phyloP scores from a whole-genome alignment of 2,329 filamentous ascomycete genomes.

The Monilinia laxa region DNA sequence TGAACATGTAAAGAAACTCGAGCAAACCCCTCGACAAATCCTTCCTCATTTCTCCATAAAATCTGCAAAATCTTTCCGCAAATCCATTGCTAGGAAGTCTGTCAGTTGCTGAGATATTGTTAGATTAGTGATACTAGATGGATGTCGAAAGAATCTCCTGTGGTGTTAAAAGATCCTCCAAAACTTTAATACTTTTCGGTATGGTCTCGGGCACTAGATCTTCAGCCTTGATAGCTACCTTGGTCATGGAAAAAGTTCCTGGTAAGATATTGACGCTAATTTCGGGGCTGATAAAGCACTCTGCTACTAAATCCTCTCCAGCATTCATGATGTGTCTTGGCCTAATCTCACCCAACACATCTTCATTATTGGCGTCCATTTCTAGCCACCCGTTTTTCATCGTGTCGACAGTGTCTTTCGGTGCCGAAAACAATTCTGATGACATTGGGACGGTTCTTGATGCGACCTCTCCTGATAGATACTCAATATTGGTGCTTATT shows the following conservation, averaged over 20 bases:
- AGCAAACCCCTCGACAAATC: not conserved
- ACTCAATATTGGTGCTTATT: not conserved
- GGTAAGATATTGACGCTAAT: too few species aligned
- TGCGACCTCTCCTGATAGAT: too few species aligned
- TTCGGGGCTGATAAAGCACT: not conserved
- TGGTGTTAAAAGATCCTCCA: not conserved
- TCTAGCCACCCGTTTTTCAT: not conserved
- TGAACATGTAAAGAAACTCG: too few species aligned
- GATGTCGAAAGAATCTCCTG: not conserved
- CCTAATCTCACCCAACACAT: too few species aligned
- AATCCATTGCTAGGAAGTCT: not conserved
- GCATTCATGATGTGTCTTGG: too few species aligned
- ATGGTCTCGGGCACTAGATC: not conserved
- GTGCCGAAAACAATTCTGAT: too few species aligned
- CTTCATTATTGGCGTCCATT: not conserved
- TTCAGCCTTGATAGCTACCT: too few species aligned
- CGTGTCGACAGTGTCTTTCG: not conserved
- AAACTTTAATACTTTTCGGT: not conserved
- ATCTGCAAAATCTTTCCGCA: not conserved
- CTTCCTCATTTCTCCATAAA: not conserved
- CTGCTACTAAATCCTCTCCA: too few species aligned
- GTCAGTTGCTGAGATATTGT: not conserved
- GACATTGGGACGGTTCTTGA: not conserved
- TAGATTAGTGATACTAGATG: not conserved
- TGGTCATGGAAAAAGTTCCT: not conserved